Base-by-base conservation (phyloP, 2,329 filamentous ascomycete species). In the Epichloe glyceriae region DNA sequence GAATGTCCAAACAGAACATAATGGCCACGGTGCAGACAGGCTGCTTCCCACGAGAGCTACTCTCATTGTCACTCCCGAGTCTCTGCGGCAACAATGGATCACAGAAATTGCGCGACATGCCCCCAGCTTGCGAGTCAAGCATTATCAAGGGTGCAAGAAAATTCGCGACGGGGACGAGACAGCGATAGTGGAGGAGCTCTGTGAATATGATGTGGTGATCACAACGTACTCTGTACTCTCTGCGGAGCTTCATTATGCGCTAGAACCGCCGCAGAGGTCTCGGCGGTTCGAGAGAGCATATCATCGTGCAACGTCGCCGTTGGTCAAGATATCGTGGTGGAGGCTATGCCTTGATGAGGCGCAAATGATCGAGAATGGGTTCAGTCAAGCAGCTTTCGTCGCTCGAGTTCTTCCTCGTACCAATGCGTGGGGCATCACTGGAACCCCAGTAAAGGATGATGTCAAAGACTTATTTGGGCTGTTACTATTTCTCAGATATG, bases 351-450 rank as follows among this genome's bases (percentile, higher is more conserved):
- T 86, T 1, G 83, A 86, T 52, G 89, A 83, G 70, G 83, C 91
- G 0, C 93, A 98, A 61, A 95, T 95, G 85, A 82, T 97, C 41
- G 91, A 97, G 63, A 91, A 80, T 56, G 88, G 89, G 35, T 82
- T 94, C 4, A 90, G 82, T 58, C 83, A 88, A 57, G 87, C 91
- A 30, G 90, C 93, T 1, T 79, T 76, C 45, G 82, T 96, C 14
- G 89, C 89, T 37, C 80, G 82, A 40, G 71, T 85, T 26, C 84
- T 98, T 54, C 89, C 91, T 43, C 79, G 93, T 30, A 69, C 86
- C 55, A 90, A 95, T 67, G 84, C 88, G 2, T 97, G 93, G 93
- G 89, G 85, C 14, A 82, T 98, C 40, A 91, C 88, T 0, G 93
- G 66, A 41, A 98, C 93, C 0, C 93, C 93, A 0, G 76, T 97